Conservation (phyloP, 1,139 yeast genomes). For the Diutina scorzettiae region DNA sequence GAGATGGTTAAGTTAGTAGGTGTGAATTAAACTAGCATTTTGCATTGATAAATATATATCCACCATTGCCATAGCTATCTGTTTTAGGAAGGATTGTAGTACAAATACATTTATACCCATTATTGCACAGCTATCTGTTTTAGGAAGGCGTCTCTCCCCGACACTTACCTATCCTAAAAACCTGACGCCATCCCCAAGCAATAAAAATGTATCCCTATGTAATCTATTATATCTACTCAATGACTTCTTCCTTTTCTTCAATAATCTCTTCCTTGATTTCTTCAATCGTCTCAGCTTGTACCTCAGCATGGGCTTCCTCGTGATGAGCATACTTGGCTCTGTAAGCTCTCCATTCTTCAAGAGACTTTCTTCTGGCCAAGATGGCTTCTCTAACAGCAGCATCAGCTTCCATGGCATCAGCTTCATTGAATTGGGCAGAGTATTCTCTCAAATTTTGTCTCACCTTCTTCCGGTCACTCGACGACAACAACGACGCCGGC, state of each 20-base stretch:
- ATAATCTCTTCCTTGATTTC: conserved; percentile 55
- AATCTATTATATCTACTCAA: conserved; percentile 37
- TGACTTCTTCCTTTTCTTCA: conserved; percentile 73
- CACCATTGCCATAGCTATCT: no score
- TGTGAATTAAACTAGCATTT: no score
- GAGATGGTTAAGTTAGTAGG: no score
- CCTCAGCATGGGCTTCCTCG: conserved; percentile 36
- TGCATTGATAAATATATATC: no score
- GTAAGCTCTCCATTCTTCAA: conserved; percentile 77
- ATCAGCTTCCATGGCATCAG: conserved; percentile 94
- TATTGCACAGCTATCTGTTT: no score
- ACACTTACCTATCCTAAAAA: no score
- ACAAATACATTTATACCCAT: no score
- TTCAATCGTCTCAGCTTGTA: conserved; percentile 56
- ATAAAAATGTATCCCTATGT: no score
- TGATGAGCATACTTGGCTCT: conserved; percentile 45
- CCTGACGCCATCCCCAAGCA: no score
- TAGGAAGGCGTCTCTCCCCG: no score
- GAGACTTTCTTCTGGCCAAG: conserved; percentile 67
- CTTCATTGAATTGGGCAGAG: conserved; percentile 87
- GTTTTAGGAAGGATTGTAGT: no score
- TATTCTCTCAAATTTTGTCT: conserved; percentile 83
- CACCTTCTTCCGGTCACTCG: conserved; percentile 78
- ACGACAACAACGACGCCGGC: conserved; percentile 66
- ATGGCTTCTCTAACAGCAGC: conserved; percentile 87